Percentiles rank a stretch among this genome's conserved stretches.
Evolutionary conservation across 176 grass and related monocot genomes (phyloP).

Genomic region (Oryza glaberrima): DNA sequence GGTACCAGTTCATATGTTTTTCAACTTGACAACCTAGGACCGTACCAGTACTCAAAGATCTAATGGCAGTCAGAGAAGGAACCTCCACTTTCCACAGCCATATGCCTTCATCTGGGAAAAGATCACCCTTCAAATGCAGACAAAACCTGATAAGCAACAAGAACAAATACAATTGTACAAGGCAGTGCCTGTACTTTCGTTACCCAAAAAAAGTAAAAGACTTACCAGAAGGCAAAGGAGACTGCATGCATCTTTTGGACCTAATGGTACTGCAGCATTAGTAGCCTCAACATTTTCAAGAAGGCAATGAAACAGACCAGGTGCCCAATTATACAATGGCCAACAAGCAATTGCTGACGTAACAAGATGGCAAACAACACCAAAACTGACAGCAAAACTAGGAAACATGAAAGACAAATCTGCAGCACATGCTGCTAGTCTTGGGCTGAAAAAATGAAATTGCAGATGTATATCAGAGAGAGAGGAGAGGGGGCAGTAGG

Average conservation of each 20-base stretch:
- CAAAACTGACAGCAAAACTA: conserved; percentile 69
- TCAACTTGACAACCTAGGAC: conserved; percentile 86
- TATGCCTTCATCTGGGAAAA: conserved; percentile 91
- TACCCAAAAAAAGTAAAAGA: conserved; percentile 19
- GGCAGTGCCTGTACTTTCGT: not conserved
- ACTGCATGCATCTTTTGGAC: conserved; percentile 92
- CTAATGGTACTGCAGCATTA: conserved; percentile 66
- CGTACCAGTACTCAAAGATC: conserved; percentile 77
- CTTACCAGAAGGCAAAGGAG: conserved; percentile 93
- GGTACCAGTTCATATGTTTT: conserved; percentile 86
- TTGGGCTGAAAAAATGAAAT: conserved; percentile 63
- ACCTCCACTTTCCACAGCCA: conserved; percentile 91
- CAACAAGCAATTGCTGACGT: conserved; percentile 90
- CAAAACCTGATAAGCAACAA: conserved; percentile 39
- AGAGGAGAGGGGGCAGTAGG: not conserved
- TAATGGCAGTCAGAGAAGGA: conserved; percentile 81
- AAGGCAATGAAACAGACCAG: conserved; percentile 89
- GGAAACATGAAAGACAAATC: conserved; percentile 87
- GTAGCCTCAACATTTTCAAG: conserved; percentile 83
- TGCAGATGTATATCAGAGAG: conserved; percentile 23
- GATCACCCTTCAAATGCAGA: conserved; percentile 75
- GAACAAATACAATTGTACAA: not conserved
- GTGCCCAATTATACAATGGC: conserved; percentile 90
- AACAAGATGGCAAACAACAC: conserved; percentile 94
- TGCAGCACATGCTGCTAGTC: conserved; percentile 84